A percentile compares a stretch with the other conserved stretches of the same genome.
phyloP scores from a whole-genome alignment of 148 eudicot species.

The Oxyria digyna region DNA sequence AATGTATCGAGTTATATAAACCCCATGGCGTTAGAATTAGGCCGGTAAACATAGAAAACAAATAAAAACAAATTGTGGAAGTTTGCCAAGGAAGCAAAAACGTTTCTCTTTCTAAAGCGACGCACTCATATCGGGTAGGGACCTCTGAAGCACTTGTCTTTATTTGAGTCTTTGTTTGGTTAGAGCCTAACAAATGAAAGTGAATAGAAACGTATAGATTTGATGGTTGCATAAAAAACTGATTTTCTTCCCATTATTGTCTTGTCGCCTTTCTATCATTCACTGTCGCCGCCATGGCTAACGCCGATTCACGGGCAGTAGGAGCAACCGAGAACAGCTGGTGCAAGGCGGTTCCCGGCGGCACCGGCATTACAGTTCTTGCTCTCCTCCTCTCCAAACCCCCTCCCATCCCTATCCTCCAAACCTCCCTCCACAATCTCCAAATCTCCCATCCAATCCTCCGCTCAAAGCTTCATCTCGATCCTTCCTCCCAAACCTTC shows the following conservation, averaged over 20 bases:
- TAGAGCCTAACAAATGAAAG: too few species aligned
- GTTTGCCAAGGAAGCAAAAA: too few species aligned
- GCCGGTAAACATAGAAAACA: too few species aligned
- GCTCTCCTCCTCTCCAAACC: slow-evolving; percentile 38
- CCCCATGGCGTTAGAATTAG: too few species aligned
- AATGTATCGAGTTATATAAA: too few species aligned
- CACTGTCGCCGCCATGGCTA: neutral
- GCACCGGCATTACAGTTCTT: slow-evolving; percentile 66
- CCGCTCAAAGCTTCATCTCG: slow-evolving; percentile 38
- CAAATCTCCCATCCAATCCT: slow-evolving; percentile 60
- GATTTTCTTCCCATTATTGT: neutral
- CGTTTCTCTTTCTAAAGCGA: too few species aligned
- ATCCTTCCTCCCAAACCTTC: slow-evolving; percentile 21
- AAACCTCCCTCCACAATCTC: slow-evolving; percentile 44
- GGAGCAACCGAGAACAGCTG: slow-evolving; percentile 70
- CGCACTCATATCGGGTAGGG: too few species aligned
- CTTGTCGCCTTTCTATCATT: neutral
- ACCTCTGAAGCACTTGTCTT: too few species aligned
- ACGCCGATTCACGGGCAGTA: slow-evolving; percentile 20
- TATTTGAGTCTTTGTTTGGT: too few species aligned
- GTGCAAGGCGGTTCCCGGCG: slow-evolving; percentile 71
- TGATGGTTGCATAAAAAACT: neutral
- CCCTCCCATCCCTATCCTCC: slow-evolving; percentile 28
- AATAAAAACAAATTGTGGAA: too few species aligned
- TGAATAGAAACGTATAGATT: too few species aligned